A percentile compares a stretch with the other conserved stretches of the same genome.
Evolutionary conservation across 2,329 filamentous ascomycete species (phyloP).

Genomic region (Diplodia intermedia): DNA sequence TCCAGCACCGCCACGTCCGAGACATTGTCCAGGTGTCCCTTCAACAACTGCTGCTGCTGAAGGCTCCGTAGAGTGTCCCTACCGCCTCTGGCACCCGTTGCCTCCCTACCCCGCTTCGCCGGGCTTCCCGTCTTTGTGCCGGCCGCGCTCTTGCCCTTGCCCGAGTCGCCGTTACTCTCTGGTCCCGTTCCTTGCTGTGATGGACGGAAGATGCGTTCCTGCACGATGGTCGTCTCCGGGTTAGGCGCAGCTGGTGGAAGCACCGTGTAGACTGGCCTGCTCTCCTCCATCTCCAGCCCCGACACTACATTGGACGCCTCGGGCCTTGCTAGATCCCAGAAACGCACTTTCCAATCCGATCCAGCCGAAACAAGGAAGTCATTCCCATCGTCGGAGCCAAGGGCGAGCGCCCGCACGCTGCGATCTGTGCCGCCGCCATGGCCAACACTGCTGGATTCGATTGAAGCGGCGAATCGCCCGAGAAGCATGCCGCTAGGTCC

Average conservation of each 20-base stretch:
- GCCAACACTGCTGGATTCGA: slow-evolving; percentile 49
- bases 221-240: slow-evolving; percentile 30
- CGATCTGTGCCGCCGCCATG: slow-evolving; percentile 57
- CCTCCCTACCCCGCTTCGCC: slow-evolving; percentile 19
- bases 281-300: slow-evolving; percentile 63
- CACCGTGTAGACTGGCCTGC: slow-evolving; percentile 25
- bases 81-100: slow-evolving; percentile 12
- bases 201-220: slow-evolving; percentile 28
- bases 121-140: slow-evolving; percentile 4
- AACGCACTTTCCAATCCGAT: slow-evolving; percentile 87
- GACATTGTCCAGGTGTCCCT: slow-evolving; percentile 85
- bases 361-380: slow-evolving; percentile 89
- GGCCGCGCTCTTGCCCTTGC: slow-evolving; percentile 14
- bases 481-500: slow-evolving; percentile 68
- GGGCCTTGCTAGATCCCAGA: slow-evolving; percentile 85
- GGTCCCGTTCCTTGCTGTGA: slow-evolving; percentile 4
- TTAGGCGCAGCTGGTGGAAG: slow-evolving; percentile 28
- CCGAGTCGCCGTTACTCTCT: background rate
- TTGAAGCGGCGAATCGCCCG: slow-evolving; percentile 77
- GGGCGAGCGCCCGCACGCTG: slow-evolving; percentile 76
- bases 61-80: slow-evolving; percentile 57
- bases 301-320: slow-evolving; percentile 83
- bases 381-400: slow-evolving; percentile 73
- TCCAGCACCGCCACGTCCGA: slow-evolving; percentile 89
- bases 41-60: slow-evolving; percentile 85